These are phyloP conservation scores for Petasospora rhodanensis DNA, from an alignment of 1,139 yeast species.

Conservation along the genomic window DNA sequence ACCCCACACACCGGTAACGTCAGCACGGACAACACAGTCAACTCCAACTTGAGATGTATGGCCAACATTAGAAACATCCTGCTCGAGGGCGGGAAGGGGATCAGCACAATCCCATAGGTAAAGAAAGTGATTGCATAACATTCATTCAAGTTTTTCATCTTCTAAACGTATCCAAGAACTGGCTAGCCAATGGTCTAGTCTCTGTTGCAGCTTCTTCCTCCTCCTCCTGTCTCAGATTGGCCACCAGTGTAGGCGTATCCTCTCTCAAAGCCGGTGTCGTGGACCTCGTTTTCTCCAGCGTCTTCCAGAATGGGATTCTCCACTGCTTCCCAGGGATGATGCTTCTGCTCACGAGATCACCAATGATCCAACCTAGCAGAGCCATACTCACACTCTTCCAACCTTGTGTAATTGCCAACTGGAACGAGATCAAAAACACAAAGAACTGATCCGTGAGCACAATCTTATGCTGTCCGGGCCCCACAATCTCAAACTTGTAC, in stretches of 20 bases:
- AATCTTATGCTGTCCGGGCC: conserved; percentile 30
- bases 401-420: conserved; percentile 46
- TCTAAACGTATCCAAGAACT: conserved; percentile 55
- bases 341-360: conserved; percentile 49
- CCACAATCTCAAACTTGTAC: conserved; percentile 46
- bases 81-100: conserved; percentile 20
- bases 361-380: conserved; percentile 54
- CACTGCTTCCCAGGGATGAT: conserved; percentile 56
- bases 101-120: conserved; percentile 17
- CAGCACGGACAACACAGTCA: conserved; percentile 19
- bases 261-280: conserved; percentile 9
- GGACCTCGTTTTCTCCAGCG: no score
- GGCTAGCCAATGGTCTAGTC: conserved; percentile 54
- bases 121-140: no score
- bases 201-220: conserved; percentile 46
- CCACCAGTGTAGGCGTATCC: conserved; percentile 6
- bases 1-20: conserved; percentile 67
- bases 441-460: conserved; percentile 55
- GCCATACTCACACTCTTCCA: conserved; percentile 47
- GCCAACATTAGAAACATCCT: conserved; percentile 21
- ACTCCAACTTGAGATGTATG: conserved; percentile 21
- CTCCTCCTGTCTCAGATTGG: conserved; percentile 16
- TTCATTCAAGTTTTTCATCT: no score
- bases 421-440: conserved; percentile 46
- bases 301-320: conserved; percentile 45